Evolutionary conservation across 306 rosid genomes (phyloP), one percentile per base, ranked within the genome.

Genomic region (Boehmeria nivea): DNA sequence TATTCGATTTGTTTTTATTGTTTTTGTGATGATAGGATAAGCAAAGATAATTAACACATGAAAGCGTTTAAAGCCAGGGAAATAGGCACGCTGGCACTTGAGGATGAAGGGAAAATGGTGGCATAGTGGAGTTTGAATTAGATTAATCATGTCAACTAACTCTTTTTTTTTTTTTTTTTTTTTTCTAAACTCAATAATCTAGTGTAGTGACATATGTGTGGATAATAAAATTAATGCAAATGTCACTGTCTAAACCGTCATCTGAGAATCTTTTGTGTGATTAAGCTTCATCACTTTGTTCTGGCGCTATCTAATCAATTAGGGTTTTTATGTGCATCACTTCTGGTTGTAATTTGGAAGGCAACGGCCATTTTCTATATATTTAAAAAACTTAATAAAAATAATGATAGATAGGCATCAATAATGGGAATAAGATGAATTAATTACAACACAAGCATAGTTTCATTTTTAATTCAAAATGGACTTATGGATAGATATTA

Each of bases 131-230:
- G 52, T 39, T 42, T 39, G 52, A 43, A 52, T 63, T 52, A 40
- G 0, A 64, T 54, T 43, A 64, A 65, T 54, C 28, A 33, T 40
- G 69, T 64, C 61, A 42, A 64, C 59, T 53, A 28, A 27, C 26
- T 12, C 24, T 16, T 12, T 43, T 8, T 21, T 31, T 12, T 31
- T 4, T 31, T 31, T 31, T 4, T 31, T 31, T 31, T 31, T 31
- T 28, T 3, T 28, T 28, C 3, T 28, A 37, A 19, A 1, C 42
- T 8, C 14, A 52, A 27, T 63, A 27, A 44, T 52, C 20, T 44
- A 6, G 33, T 27, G 5, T 14, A 12, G 27, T 54, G 44, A 54
- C 59, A 33, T 51, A 26, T 19, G 59, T 33, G 43, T 14, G 62
- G 61, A 65, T 54, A 45, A 63, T 42, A 23, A 42, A 53, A 42